These are phyloP conservation scores for Trichosporon sp. DNA, from an alignment of 1,284 basidiomycete species.

Conservation along the genomic window DNA sequence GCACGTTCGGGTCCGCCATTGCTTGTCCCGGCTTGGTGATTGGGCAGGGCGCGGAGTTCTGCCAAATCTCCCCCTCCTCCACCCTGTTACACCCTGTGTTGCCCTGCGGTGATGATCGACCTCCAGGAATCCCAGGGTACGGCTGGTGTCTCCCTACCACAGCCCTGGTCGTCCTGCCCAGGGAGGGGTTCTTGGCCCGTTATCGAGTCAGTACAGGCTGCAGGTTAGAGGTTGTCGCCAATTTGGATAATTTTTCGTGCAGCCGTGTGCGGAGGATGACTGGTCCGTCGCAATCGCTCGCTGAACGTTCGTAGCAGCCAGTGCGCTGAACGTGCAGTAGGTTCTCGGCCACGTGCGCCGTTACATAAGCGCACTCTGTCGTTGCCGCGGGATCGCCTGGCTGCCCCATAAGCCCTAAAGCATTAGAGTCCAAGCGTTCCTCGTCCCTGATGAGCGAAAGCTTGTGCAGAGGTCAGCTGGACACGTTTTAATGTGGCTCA, in stretches of 20 bases:
- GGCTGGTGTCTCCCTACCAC: neutral
- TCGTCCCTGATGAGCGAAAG: neutral
- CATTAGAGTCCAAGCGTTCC: neutral
- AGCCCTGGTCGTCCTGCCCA: neutral
- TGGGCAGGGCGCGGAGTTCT: constrained; percentile 35
- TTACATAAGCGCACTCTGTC: neutral
- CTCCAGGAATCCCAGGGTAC: neutral
- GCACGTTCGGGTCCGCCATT: neutral
- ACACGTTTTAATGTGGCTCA: neutral
- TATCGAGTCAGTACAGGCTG: neutral
- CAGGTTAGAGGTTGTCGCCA: too few relatives aligned
- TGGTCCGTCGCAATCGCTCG: neutral
- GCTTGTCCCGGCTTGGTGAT: neutral
- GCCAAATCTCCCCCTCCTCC: constrained; percentile 43
- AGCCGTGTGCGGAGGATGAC: neutral
- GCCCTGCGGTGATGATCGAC: constrained; percentile 12
- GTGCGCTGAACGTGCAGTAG: neutral
- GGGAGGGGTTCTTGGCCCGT: neutral
- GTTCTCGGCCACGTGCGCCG: neutral
- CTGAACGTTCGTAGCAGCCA: neutral
- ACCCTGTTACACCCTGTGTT: neutral
- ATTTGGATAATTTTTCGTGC: neutral
- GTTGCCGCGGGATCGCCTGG: neutral
- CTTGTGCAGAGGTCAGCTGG: neutral
- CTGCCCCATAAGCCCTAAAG: too few relatives aligned